phyloP scores from a whole-genome alignment of 2,329 filamentous ascomycete species.

The Rugonectria rugulosa region DNA sequence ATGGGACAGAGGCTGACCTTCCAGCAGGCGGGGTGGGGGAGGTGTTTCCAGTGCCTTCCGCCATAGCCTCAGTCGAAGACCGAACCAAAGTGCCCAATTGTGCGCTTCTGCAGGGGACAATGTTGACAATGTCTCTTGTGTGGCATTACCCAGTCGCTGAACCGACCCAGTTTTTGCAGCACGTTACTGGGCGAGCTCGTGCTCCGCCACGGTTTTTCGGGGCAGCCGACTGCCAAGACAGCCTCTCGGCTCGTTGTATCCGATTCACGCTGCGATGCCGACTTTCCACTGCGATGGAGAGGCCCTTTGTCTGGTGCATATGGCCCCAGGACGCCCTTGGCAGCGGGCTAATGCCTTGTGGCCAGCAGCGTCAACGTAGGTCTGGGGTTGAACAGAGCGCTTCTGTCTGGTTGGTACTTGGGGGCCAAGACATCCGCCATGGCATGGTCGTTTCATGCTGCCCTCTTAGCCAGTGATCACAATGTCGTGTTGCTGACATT shows the following conservation, averaged over 20 bases:
- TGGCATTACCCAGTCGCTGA: conserved; percentile 35
- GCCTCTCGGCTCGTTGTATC: conserved; percentile 42
- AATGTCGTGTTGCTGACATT: neutral
- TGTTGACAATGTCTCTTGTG: conserved; percentile 28
- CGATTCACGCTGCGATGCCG: conserved; percentile 35
- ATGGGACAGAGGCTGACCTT: conserved; percentile 26
- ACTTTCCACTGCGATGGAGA: conserved; percentile 29
- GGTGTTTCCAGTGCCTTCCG: conserved; percentile 22
- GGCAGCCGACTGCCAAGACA: conserved; percentile 41
- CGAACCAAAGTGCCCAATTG: conserved; percentile 24
- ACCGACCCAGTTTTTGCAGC: conserved; percentile 38
- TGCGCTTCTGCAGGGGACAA: conserved; percentile 28
- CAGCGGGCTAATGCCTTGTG: conserved; percentile 30
- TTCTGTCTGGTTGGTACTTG: conserved; percentile 2
- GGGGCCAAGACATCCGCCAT: conserved; percentile 15
- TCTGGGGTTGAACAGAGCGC: conserved; percentile 15
- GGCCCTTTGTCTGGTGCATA: conserved; percentile 17
- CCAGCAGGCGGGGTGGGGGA: conserved; percentile 32
- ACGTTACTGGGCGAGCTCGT: conserved; percentile 35
- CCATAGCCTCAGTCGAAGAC: conserved; percentile 32
- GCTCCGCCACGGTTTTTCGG: conserved; percentile 41
- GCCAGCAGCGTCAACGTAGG: conserved; percentile 18
- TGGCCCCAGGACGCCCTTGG: conserved; percentile 25
- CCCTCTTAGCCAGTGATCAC: neutral
- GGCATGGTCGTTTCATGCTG: no score